Evolutionary conservation across 2,329 filamentous ascomycete species (phyloP).

Genomic region (Didymella pinodella): DNA sequence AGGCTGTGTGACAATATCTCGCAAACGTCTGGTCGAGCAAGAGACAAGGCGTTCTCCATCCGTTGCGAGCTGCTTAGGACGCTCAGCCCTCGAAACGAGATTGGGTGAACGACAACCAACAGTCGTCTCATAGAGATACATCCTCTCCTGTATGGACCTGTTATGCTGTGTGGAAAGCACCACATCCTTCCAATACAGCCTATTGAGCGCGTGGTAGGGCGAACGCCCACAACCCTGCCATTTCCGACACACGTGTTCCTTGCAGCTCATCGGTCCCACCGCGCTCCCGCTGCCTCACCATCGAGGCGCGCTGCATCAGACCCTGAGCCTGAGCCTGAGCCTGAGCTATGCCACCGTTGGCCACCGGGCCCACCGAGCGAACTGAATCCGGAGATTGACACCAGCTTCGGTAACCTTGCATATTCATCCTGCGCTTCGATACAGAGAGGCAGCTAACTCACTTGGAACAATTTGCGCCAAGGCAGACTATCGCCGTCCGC

Average conservation of each 20-base stretch:
- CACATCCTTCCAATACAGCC: background rate
- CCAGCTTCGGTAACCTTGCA: constrained; percentile 17
- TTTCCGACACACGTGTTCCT: constrained; percentile 11
- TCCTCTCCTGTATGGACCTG: background rate
- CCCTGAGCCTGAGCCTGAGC: constrained; percentile 12
- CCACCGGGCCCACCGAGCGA: constrained; percentile 1
- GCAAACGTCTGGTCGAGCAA: background rate
- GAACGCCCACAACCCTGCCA: background rate
- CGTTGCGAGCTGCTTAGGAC: background rate
- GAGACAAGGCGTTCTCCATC: constrained; percentile 1
- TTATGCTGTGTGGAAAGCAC: background rate
- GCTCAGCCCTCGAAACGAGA: background rate
- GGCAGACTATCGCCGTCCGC: constrained; percentile 3
- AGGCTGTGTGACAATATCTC: constrained; percentile 3
- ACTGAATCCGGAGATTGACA: constrained; percentile 16
- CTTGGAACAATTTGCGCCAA: constrained; percentile 12
- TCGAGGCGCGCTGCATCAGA: constrained; percentile 12
- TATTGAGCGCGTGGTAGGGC: background rate
- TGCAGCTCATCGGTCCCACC: constrained; percentile 5
- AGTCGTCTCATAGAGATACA: background rate
- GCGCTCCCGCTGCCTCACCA: background rate
- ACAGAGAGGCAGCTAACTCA: background rate
- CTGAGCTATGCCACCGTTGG: background rate
- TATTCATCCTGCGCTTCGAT: constrained; percentile 8
- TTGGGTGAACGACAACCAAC: background rate